phyloP scores from a whole-genome alignment of 768 basidiomycete genomes.

The Hydnum rufescens region DNA sequence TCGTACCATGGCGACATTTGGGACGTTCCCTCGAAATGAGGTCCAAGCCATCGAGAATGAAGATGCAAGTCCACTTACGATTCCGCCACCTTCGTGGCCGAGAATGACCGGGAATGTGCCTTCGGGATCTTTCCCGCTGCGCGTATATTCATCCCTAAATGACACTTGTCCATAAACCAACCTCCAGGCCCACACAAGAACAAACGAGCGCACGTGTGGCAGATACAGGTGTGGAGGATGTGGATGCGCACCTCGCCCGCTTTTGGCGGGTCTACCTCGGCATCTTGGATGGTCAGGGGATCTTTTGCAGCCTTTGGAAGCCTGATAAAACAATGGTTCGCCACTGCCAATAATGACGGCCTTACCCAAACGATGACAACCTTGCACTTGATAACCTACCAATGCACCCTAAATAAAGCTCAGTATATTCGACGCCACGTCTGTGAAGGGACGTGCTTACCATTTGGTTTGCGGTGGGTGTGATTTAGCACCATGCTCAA shows the following conservation, averaged over 20 bases:
- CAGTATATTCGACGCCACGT: too few species aligned
- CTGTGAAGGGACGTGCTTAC: too few species aligned
- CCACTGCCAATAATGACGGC: background rate
- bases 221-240: conserved; percentile 88
- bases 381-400: conserved; percentile 46
- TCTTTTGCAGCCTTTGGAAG: conserved; percentile 64
- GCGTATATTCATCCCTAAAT: conserved; percentile 68
- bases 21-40: too few species aligned
- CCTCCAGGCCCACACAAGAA: background rate
- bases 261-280: conserved; percentile 82
- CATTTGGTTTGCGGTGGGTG: too few species aligned
- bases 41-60: background rate
- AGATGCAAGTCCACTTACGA: conserved; percentile 30
- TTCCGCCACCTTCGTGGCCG: conserved; percentile 85
- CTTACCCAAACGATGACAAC: conserved; percentile 76
- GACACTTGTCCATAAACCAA: background rate
- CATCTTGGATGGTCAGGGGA: conserved; percentile 68
- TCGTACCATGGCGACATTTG: too few species aligned
- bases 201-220: conserved; percentile 43
- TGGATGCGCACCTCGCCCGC: conserved; percentile 85
- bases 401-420: too few species aligned
- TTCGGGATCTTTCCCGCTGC: conserved; percentile 92
- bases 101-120: conserved; percentile 84
- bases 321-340: background rate
- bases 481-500: too few species aligned